Evolutionary conservation across 75 land plant species (phyloP), one percentile per base, ranked within the genome.

Genomic region (Selaginella moellendorffii): DNA sequence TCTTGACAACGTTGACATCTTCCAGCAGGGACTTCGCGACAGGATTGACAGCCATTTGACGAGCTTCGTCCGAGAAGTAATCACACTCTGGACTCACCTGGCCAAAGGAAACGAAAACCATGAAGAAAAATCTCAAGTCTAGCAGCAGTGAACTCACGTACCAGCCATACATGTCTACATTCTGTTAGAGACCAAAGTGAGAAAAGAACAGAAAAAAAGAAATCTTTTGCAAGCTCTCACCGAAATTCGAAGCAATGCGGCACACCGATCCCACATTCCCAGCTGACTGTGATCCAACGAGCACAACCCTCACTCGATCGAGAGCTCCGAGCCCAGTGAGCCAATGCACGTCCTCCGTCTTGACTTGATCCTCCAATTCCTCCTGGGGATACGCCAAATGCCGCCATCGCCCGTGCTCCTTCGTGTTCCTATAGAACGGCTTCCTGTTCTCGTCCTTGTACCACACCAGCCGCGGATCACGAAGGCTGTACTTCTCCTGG

Each of bases 51-150:
- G 75, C 75, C 72, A 69, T 60, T 26, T 62, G 36, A 12, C 42
- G 52, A 20, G 73, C 71, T 29, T 72, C 75, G 24, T 59, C 52
- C 25, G 71, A 56, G 21, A 23, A 29, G 21, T 25, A 28, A 67
- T 72, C 71, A 42, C 75, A 72, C 25, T 46, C 31, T 19, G 71
- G 72, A 54, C 61, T 31, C 36, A 71, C 74, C 74, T 71, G 42
- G 25, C 18, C 53, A 63, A 19, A 24, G 27, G 22, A 25, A n/a
- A 23, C 26, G 20, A n/a, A 25, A n/a, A 58, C 21, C 61, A 18
- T 10, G 9, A 18, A 18, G 20, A 58, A 58, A 8, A 58, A 21
- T 27, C 1, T 24, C 24, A 22, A 21, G 24, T 54, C 56, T 54
- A 22, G 21, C 56, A 21, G 24, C 20, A 58, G 21, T 8, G 8